Evolutionary conservation across 768 basidiomycete species (phyloP), one percentile per base, ranked within the genome.

Genomic region (Favolaschia claudopus): DNA sequence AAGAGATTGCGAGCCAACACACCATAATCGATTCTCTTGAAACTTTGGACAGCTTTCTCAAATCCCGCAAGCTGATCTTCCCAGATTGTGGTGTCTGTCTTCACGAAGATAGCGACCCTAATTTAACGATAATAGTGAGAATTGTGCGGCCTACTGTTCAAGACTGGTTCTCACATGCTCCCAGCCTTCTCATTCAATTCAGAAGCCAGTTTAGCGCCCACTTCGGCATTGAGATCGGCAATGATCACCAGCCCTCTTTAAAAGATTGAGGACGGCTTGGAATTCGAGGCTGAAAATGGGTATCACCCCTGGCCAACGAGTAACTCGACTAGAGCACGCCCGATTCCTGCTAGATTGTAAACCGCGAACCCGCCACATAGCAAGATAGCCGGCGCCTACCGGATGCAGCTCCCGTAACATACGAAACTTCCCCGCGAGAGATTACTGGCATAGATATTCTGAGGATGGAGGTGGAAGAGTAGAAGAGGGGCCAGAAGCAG

Each of bases 1-100:
- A 29, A 3, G 1, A 29, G 22, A 42, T 25, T 29, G 22, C 43
- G 25, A 20, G 24, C 29, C 40, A 20, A 54, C 55, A 47, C 40
- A 65, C 66, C 63, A 25, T 67, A 67, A 22, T 64, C 66, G 19
- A 67, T 58, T 28, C 63, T 47, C 33, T 64, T 62, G 33, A 67
- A 67, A 4, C 29, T 55, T 17, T 36, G 19, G 2, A 34, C 58
- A 22, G 63, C 63, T 2, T 47, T 22, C 19, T 67, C 49, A 44
- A 64, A 67, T 7, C 53, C 66, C 2, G 63, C 60, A 4, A 62
- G 34, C 31, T 67, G 63, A 13, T 67, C 59, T 20, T 67, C 66
- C 63, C 62, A 67, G 12, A 56, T 44, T 1, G 57, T 64, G 7
- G 66, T 64, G 34, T 67, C 54, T 7, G 58, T 44, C 42, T 62